A percentile compares a stretch with the other conserved stretches of the same genome.
Evolutionary conservation across 2,329 filamentous ascomycete species (phyloP).

Genomic region (Parasarocladium wereldwijsianum): DNA sequence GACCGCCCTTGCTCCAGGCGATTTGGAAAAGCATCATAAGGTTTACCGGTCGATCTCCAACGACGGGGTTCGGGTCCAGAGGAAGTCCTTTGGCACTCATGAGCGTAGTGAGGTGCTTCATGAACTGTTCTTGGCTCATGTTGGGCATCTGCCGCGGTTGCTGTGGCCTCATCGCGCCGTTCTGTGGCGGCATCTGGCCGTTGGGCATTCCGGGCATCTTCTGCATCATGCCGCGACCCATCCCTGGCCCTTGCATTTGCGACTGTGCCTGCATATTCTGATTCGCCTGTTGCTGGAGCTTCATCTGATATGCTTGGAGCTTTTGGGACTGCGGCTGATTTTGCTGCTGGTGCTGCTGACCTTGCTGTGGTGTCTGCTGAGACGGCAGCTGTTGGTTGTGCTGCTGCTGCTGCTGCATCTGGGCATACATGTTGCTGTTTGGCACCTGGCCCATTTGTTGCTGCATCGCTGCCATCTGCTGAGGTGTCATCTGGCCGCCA

Average conservation of each 20-base stretch:
- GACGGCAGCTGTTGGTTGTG: slow-evolving; percentile 47
- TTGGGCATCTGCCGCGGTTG: slow-evolving; percentile 21
- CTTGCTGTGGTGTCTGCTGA: slow-evolving; percentile 21
- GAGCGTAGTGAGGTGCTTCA: slow-evolving; percentile 63
- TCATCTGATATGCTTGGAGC: slow-evolving; percentile 67
- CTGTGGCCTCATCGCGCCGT: slow-evolving; percentile 32
- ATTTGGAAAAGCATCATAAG: slow-evolving; percentile 64
- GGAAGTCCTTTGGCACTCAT: slow-evolving; percentile 61
- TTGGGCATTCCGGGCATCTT: slow-evolving; percentile 36
- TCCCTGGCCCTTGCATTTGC: slow-evolving; percentile 33
- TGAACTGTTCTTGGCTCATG: slow-evolving; percentile 51
- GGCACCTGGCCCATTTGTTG: slow-evolving; percentile 33
- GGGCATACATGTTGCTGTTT: slow-evolving; percentile 24
- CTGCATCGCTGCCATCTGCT: slow-evolving; percentile 32
- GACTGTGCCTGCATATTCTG: slow-evolving; percentile 32
- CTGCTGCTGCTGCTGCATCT: slow-evolving; percentile 38
- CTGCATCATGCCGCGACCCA: slow-evolving; percentile 36
- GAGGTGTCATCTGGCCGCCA: slow-evolving; percentile 36
- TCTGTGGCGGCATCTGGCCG: slow-evolving; percentile 36
- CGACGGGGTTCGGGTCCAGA: slow-evolving; percentile 58
- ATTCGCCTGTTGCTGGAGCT: slow-evolving; percentile 62
- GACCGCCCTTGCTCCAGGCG: slow-evolving; percentile 63
- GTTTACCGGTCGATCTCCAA: slow-evolving; percentile 60
- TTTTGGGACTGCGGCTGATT: slow-evolving; percentile 57
- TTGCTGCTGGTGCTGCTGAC: slow-evolving; percentile 18